A percentile compares a stretch with the other conserved stretches of the same genome.
These are phyloP conservation scores for Clarireedia paspali DNA, from an alignment of 2,329 filamentous ascomycete genomes.

Conservation along the genomic window DNA sequence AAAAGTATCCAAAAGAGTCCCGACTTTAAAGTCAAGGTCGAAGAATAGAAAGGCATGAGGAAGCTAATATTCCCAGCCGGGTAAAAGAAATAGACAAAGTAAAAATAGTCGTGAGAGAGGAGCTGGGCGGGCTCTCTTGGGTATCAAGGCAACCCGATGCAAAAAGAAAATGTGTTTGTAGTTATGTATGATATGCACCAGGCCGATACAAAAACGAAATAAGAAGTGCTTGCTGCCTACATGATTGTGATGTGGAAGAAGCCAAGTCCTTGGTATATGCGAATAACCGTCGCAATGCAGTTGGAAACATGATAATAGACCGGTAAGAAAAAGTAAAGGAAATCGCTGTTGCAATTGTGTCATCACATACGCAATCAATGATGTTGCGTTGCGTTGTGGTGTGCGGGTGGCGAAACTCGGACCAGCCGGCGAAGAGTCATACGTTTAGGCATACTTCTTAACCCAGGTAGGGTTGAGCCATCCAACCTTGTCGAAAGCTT, in stretches of 20 bases:
- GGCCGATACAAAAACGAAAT: conserved; percentile 10
- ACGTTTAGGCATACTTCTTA: conserved; percentile 14
- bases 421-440: conserved; percentile 8
- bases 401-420: conserved; percentile 1
- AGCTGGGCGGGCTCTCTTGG: conserved; percentile 28
- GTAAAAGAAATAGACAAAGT: conserved; percentile 1
- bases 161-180: conserved; percentile 12
- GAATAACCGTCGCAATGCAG: conserved; percentile 22
- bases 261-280: conserved; percentile 8
- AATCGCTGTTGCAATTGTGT: conserved; percentile 1
- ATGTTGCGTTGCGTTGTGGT: neutral
- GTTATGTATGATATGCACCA: conserved; percentile 11
- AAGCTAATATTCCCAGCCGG: neutral
- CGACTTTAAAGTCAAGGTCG: conserved; percentile 7
- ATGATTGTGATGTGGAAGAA: conserved; percentile 17
- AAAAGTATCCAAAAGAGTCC: neutral
- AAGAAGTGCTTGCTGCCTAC: conserved; percentile 5
- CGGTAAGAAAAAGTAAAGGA: neutral
- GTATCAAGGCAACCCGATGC: conserved; percentile 28
- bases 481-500: conserved; percentile 76
- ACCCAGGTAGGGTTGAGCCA: conserved; percentile 52
- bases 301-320: neutral
- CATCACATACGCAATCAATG: neutral
- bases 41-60: neutral
- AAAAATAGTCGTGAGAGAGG: conserved; percentile 17